These are phyloP conservation scores for Globisporangium spinosum DNA, from an alignment of 352 stramenopile genomes.

Conservation along the genomic window DNA sequence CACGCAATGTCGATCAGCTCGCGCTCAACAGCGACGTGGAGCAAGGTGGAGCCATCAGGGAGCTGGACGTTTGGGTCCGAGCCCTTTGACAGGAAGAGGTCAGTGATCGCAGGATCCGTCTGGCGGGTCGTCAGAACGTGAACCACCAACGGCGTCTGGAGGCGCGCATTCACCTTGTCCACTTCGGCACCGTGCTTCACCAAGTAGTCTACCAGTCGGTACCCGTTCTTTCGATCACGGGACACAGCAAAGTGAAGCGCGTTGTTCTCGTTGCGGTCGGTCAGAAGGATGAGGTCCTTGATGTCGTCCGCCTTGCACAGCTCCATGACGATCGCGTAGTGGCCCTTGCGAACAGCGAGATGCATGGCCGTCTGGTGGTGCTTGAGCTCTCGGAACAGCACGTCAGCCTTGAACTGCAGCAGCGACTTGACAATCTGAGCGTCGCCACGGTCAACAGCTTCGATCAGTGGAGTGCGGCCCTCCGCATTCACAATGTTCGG, in stretches of 20 bases:
- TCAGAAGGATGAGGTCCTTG: slow-evolving; percentile 59
- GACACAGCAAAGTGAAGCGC: slow-evolving; percentile 81
- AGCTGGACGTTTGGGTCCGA: slow-evolving; percentile 73
- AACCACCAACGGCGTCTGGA: slow-evolving; percentile 77
- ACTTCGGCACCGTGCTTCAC: slow-evolving; percentile 81
- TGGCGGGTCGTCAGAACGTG: slow-evolving; percentile 86
- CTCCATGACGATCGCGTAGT: slow-evolving; percentile 86
- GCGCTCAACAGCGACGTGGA: slow-evolving; percentile 79
- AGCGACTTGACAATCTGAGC: slow-evolving; percentile 70
- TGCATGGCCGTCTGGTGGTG: slow-evolving; percentile 82
- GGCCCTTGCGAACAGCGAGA: slow-evolving; percentile 76
- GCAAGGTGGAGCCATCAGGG: slow-evolving; percentile 73
- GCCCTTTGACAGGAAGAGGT: slow-evolving; percentile 61
- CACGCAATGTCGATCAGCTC: slow-evolving; percentile 82
- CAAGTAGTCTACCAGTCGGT: slow-evolving; percentile 76
- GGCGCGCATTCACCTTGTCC: slow-evolving; percentile 78
- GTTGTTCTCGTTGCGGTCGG: slow-evolving; percentile 84
- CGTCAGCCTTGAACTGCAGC: slow-evolving; percentile 81
- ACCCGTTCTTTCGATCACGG: slow-evolving; percentile 79
- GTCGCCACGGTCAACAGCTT: slow-evolving; percentile 73
- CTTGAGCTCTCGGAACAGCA: slow-evolving; percentile 83
- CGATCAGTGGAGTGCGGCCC: slow-evolving; percentile 73
- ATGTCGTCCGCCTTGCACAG: slow-evolving; percentile 75
- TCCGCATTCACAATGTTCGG: slow-evolving; percentile 84
- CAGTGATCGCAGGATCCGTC: slow-evolving; percentile 74